Conservation (phyloP, 2,329 filamentous ascomycete genomes). For the Graphilbum ipis-grandicollis region DNA sequence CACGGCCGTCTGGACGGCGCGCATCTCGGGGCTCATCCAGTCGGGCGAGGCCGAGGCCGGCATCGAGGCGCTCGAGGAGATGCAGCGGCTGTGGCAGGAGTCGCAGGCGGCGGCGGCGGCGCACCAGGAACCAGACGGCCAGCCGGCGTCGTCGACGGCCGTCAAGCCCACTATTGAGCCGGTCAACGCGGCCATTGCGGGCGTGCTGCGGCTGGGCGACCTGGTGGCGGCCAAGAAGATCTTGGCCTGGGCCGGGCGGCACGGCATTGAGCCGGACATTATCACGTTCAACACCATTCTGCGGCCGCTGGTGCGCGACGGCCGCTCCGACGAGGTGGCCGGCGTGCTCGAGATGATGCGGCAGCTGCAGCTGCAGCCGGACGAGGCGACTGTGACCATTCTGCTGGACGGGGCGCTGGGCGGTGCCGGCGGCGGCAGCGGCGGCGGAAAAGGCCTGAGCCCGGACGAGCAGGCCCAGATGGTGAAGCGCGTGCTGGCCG, state of each 20-base stretch:
- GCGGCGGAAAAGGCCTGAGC: no score
- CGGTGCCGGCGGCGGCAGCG: constrained; percentile 18
- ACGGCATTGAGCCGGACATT: constrained; percentile 37
- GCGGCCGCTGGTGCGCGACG: constrained; percentile 34
- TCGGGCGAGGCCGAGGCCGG: constrained; percentile 34
- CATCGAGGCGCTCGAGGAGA: constrained; percentile 47
- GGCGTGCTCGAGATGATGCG: constrained; percentile 43
- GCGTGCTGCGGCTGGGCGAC: constrained; percentile 34
- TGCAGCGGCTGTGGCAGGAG: constrained; percentile 41
- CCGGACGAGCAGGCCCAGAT: constrained; percentile 1
- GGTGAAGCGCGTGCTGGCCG: constrained; percentile 35
- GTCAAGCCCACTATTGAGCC: constrained; percentile 41
- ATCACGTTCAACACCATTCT: constrained; percentile 55
- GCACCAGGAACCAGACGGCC: constrained; percentile 1
- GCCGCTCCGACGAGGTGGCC: constrained; percentile 28
- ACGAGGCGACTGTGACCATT: constrained; percentile 57
- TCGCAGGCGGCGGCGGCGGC: constrained; percentile 1
- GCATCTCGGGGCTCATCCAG: constrained; percentile 48
- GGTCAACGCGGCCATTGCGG: constrained; percentile 54
- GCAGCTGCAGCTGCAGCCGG: constrained; percentile 32
- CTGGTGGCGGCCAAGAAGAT: constrained; percentile 32
- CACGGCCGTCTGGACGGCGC: constrained; percentile 48
- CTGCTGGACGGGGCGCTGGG: constrained; percentile 43
- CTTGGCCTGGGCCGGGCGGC: constrained; percentile 38
- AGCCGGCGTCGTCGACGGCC: constrained; percentile 11